Conservation (phyloP, 352 stramenopile genomes). For the Globisporangium ultimum region DNA sequence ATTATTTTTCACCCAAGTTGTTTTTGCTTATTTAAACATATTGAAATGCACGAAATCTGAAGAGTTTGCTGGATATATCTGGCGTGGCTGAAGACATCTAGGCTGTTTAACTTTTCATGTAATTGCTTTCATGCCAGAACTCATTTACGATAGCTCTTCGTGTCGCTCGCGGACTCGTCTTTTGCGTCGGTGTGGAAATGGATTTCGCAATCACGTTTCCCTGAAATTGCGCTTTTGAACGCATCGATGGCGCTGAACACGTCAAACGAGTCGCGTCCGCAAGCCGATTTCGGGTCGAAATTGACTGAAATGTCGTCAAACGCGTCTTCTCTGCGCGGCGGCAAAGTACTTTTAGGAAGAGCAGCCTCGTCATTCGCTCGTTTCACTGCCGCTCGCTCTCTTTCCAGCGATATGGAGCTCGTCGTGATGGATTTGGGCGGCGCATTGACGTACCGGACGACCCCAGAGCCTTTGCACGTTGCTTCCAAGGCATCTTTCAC, state of each 20-base stretch:
- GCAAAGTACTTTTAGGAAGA: neutral
- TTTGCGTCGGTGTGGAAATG: no score
- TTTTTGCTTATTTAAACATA: no score
- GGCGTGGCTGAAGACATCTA: no score
- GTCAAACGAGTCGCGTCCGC: neutral
- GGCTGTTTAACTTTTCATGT: no score
- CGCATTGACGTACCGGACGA: conserved; percentile 8
- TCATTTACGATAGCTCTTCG: no score
- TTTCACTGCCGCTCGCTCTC: conserved; percentile 3
- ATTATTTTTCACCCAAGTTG: no score
- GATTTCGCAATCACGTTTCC: no score
- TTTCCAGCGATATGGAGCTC: conserved; percentile 3
- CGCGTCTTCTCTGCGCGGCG: conserved; percentile 2
- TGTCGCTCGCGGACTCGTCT: no score
- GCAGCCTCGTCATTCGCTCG: neutral
- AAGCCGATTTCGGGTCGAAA: conserved; percentile 2
- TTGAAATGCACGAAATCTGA: no score
- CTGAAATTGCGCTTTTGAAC: conserved; percentile 2
- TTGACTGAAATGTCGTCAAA: conserved; percentile 10
- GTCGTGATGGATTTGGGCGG: conserved; percentile 2
- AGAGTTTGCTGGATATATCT: no score
- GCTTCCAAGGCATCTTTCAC: conserved; percentile 1
- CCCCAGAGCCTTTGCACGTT: conserved; percentile 4
- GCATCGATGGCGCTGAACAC: conserved; percentile 1
- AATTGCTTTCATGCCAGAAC: no score